phyloP scores from a whole-genome alignment of 768 basidiomycete genomes.

The Leucosporidium yakuticum region DNA sequence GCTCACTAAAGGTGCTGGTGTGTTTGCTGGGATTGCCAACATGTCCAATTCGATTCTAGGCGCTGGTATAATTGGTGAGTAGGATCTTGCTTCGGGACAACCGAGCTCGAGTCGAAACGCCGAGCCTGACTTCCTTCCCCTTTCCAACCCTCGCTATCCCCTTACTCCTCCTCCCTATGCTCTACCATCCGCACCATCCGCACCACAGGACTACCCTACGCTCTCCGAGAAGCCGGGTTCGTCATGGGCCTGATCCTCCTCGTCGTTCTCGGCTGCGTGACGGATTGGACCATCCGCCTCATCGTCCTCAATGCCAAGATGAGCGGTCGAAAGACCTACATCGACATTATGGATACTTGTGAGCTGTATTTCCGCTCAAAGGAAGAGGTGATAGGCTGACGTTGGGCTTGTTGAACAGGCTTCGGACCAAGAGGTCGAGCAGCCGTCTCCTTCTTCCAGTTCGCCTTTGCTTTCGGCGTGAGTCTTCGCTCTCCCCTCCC shows the following conservation, averaged over 20 bases:
- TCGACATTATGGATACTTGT: conserved; percentile 38
- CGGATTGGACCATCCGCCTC: conserved; percentile 97
- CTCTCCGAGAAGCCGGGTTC: conserved; percentile 89
- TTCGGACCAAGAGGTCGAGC: conserved; percentile 88
- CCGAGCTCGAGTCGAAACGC: neutral
- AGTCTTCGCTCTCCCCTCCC: conserved; percentile 1
- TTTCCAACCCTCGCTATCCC: neutral
- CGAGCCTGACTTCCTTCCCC: conserved; percentile 5
- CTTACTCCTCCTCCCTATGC: neutral
- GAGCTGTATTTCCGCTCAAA: neutral
- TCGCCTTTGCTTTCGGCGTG: conserved; percentile 94
- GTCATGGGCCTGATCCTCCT: conserved; percentile 78
- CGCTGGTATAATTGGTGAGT: conserved; percentile 58
- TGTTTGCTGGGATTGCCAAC: conserved; percentile 61
- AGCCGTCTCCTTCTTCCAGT: conserved; percentile 93
- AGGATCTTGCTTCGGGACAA: conserved; percentile 9
- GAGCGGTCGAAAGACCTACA: conserved; percentile 61
- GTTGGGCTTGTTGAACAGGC: conserved; percentile 47
- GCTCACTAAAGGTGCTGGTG: conserved; percentile 43
- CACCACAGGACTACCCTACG: conserved; percentile 76
- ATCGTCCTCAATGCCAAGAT: conserved; percentile 95
- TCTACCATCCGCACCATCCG: neutral
- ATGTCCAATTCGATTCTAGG: conserved; percentile 97
- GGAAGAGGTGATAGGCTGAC: neutral
- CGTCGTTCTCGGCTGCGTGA: conserved; percentile 68